Conservation (phyloP, 2,329 filamentous ascomycete genomes). For the Fusarium sp. region DNA sequence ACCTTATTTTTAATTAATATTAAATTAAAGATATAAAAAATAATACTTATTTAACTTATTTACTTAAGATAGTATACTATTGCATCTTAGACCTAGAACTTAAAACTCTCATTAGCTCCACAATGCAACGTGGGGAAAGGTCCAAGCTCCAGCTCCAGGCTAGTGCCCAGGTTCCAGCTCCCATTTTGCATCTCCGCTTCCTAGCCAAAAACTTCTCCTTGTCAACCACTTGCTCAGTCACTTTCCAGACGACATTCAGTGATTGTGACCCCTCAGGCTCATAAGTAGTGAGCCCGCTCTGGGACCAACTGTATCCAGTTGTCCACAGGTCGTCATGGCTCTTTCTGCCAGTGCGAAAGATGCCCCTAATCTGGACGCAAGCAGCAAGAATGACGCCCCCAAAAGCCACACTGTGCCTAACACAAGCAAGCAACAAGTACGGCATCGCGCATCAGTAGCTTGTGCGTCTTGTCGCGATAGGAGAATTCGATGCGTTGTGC, state of each 20-base stretch:
- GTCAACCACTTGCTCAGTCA: slow-evolving; percentile 8
- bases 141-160: slow-evolving; percentile 27
- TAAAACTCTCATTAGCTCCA: not conserved
- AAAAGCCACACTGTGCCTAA: slow-evolving; percentile 44
- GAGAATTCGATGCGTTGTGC: slow-evolving; percentile 64
- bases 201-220: slow-evolving; percentile 26
- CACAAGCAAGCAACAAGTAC: slow-evolving; percentile 53
- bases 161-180: slow-evolving; percentile 5
- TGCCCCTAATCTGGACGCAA: slow-evolving; percentile 38
- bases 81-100: too few species aligned
- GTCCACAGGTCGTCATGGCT: slow-evolving; percentile 27
- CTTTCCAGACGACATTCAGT: not conserved
- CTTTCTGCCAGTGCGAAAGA: slow-evolving; percentile 33
- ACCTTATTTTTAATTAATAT: too few species aligned
- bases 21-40: too few species aligned
- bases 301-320: not conserved
- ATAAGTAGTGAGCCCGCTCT: not conserved
- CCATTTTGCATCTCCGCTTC: slow-evolving; percentile 32
- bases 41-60: too few species aligned
- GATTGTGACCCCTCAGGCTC: slow-evolving; percentile 1
- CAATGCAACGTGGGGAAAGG: slow-evolving; percentile 33
- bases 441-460: slow-evolving; percentile 65
- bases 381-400: slow-evolving; percentile 53
- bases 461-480: slow-evolving; percentile 66
- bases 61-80: too few species aligned